Evolutionary conservation across 495 filamentous ascomycete species (phyloP).

Genomic region (Aspergillus sclerotioniger): DNA sequence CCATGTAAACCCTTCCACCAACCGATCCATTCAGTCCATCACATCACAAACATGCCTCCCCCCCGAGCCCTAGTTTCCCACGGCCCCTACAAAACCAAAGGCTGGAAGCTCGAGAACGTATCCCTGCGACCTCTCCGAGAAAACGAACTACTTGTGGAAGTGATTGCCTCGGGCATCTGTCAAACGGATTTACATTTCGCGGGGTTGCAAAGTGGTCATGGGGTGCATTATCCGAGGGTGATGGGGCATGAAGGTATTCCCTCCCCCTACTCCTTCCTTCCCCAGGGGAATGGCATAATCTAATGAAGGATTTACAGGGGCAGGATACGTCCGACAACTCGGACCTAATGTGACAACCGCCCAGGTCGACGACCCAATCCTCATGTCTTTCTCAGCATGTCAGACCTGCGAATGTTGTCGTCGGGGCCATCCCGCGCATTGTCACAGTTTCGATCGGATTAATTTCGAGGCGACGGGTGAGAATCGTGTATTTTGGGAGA

Average conservation of each 20-base stretch:
- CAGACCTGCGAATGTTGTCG: conserved; percentile 23
- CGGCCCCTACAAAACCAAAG: conserved; percentile 12
- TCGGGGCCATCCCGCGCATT: conserved; percentile 20
- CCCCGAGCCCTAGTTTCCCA: conserved; percentile 18
- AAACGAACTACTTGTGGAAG: conserved; percentile 35
- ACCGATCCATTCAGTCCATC: background rate
- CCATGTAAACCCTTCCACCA: background rate
- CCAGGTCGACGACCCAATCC: conserved; percentile 41
- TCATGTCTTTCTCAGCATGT: conserved; percentile 41
- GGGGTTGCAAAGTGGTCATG: conserved; percentile 11
- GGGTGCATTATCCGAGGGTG: conserved; percentile 19
- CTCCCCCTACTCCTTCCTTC: background rate
- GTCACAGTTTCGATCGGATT: conserved; percentile 30
- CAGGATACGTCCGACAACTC: conserved; percentile 40
- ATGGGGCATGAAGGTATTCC: conserved; percentile 24
- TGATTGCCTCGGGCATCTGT: conserved; percentile 39
- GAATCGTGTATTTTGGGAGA: conserved; percentile 18
- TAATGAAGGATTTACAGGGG: conserved; percentile 21
- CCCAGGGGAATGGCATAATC: background rate
- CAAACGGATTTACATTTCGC: conserved; percentile 35
- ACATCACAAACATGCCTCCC: background rate
- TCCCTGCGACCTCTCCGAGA: conserved; percentile 24
- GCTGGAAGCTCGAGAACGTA: conserved; percentile 25
- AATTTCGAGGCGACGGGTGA: conserved; percentile 22
- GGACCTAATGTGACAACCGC: conserved; percentile 38